phyloP scores from a whole-genome alignment of 306 rosid genomes.

The Glycine latifolia region DNA sequence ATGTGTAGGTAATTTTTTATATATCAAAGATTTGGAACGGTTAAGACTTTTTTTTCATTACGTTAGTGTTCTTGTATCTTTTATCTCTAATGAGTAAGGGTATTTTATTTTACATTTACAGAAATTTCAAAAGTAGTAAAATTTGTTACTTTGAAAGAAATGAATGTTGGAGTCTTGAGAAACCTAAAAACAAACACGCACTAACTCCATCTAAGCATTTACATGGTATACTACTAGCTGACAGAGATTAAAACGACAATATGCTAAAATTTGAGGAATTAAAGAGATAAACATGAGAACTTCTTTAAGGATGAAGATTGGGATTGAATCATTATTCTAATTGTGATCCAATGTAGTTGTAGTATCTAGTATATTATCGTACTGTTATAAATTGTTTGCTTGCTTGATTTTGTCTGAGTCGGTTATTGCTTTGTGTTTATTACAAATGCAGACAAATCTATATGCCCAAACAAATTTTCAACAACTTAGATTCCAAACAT shows the following conservation, averaged over 20 bases:
- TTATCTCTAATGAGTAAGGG: background rate
- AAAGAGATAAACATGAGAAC: background rate
- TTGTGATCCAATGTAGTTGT: background rate
- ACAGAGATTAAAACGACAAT: background rate
- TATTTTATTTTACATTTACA: background rate
- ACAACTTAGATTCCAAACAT: constrained; percentile 2
- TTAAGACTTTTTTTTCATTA: background rate
- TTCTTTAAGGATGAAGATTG: background rate
- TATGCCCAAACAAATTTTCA: background rate
- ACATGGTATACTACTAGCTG: no score
- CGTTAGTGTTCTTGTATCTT: background rate
- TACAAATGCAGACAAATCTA: constrained; percentile 4
- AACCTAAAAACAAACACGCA: no score
- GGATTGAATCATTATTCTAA: background rate
- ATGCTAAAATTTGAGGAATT: background rate
- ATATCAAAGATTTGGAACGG: background rate
- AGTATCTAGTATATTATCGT: background rate
- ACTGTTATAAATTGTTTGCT: background rate
- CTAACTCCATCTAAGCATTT: no score
- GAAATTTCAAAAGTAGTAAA: background rate
- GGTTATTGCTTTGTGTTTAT: constrained; percentile 18
- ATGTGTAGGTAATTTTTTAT: background rate
- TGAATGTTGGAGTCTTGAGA: background rate
- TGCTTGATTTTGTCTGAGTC: background rate
- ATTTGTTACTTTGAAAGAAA: background rate